These are phyloP conservation scores for Moniliophthora roreri DNA, from an alignment of 1,284 basidiomycete species.

Conservation along the genomic window DNA sequence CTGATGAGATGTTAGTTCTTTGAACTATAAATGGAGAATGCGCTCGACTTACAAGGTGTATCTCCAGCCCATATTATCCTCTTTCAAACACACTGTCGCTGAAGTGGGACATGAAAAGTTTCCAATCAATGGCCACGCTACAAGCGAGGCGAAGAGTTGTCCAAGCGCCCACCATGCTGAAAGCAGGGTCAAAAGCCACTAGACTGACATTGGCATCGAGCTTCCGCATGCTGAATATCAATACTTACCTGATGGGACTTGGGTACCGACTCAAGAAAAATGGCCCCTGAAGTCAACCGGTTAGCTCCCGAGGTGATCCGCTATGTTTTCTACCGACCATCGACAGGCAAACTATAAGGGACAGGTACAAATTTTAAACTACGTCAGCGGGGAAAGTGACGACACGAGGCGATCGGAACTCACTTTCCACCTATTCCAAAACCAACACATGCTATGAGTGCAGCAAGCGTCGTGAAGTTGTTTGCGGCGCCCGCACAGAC, in stretches of 20 bases:
- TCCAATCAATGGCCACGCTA: constrained; percentile 51
- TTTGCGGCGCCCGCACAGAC: constrained; percentile 54
- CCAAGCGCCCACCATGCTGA: constrained; percentile 69
- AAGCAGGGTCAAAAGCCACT: constrained; percentile 66
- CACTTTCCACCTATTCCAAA: constrained; percentile 62
- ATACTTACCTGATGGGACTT: constrained; percentile 42
- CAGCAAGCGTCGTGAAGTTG: constrained; percentile 50
- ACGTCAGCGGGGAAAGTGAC: background rate
- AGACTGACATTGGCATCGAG: background rate
- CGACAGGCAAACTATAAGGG: constrained; percentile 45
- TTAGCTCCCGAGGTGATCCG: background rate
- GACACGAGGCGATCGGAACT: constrained; percentile 18
- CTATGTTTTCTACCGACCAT: constrained; percentile 35
- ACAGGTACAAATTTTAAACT: background rate
- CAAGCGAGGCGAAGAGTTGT: constrained; percentile 50
- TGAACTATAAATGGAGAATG: background rate
- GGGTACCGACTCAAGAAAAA: constrained; percentile 59
- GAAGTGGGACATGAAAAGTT: constrained; percentile 43
- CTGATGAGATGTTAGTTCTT: constrained; percentile 20
- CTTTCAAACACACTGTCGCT: constrained; percentile 38
- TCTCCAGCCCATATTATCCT: constrained; percentile 61
- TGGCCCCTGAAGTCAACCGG: constrained; percentile 33
- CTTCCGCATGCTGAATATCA: background rate
- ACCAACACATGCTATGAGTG: constrained; percentile 51
- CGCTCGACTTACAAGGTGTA: constrained; percentile 48